Percentiles rank a stretch among this genome's conserved stretches.
Conservation (phyloP, 768 basidiomycete species). For the Coprinopsis cinerea region DNA sequence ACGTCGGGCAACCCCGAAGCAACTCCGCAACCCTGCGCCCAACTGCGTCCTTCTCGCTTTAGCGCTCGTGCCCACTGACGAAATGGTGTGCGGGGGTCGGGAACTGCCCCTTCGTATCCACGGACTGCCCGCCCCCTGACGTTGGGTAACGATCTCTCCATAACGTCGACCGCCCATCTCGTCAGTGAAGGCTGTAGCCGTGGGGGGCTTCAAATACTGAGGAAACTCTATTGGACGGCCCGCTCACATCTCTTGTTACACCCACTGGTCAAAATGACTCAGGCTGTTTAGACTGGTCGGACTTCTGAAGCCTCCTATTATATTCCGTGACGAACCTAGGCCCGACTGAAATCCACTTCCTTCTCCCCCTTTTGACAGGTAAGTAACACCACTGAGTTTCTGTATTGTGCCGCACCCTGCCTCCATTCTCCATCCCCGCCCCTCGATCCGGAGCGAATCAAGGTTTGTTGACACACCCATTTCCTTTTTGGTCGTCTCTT, state of each 20-base stretch:
- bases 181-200: background rate
- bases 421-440: background rate
- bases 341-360: background rate
- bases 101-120: background rate
- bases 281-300: background rate
- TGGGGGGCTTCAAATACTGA: background rate
- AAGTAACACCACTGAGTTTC: background rate
- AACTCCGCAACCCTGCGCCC: background rate
- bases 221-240: background rate
- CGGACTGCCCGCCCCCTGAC: background rate
- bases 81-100: background rate
- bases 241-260: background rate
- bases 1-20: too few relatives aligned
- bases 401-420: background rate
- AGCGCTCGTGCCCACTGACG: background rate
- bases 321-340: background rate
- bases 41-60: background rate
- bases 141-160: too few relatives aligned
- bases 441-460: background rate
- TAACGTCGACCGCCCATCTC: background rate
- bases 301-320: background rate
- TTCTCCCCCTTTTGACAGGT: background rate
- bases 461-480: background rate
- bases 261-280: background rate
- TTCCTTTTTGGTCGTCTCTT: background rate